phyloP scores from a whole-genome alignment of 768 basidiomycete genomes.

The Chalciporus piperatus region DNA sequence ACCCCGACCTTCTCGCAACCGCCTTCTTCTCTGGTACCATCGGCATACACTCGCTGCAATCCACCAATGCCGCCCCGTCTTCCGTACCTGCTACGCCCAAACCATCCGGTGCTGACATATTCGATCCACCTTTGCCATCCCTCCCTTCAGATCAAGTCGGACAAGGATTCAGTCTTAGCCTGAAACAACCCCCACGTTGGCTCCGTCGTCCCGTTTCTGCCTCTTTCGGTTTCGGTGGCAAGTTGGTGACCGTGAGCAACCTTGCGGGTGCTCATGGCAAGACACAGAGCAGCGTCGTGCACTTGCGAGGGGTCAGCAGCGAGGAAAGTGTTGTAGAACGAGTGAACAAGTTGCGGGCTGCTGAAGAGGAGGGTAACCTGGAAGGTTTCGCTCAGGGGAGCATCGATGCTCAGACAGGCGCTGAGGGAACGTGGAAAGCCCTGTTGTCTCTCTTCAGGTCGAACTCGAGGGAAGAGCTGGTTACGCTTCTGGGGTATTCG shows the following conservation, averaged over 20 bases:
- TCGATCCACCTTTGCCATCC: slow-evolving; percentile 54
- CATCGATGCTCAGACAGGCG: slow-evolving; percentile 26
- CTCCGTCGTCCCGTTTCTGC: slow-evolving; percentile 76
- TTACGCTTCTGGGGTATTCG: slow-evolving; percentile 88
- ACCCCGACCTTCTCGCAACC: slow-evolving; percentile 85
- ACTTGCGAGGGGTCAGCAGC: slow-evolving; percentile 73
- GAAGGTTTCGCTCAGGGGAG: slow-evolving; percentile 68
- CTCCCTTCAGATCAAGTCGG: slow-evolving; percentile 47
- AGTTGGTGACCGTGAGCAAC: slow-evolving; percentile 78
- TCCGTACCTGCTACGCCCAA: slow-evolving; percentile 44
- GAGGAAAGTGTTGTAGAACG: slow-evolving; percentile 74
- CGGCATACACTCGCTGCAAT: slow-evolving; percentile 89
- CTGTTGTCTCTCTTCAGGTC: slow-evolving; percentile 85
- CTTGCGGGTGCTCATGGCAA: slow-evolving; percentile 72
- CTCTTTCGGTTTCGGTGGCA: slow-evolving; percentile 91
- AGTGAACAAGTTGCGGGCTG: slow-evolving; percentile 61
- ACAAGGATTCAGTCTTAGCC: slow-evolving; percentile 60
- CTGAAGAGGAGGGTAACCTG: slow-evolving; percentile 56
- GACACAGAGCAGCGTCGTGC: slow-evolving; percentile 78
- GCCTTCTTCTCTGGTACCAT: slow-evolving; percentile 96
- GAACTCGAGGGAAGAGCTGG: slow-evolving; percentile 85
- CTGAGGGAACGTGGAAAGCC: slow-evolving; percentile 77
- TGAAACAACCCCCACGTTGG: slow-evolving; percentile 97
- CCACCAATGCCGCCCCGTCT: slow-evolving; percentile 56
- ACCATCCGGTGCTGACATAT: slow-evolving; percentile 70